Conservation (phyloP, 2,329 filamentous ascomycete genomes). For the Lasiodiplodia sp. region DNA sequence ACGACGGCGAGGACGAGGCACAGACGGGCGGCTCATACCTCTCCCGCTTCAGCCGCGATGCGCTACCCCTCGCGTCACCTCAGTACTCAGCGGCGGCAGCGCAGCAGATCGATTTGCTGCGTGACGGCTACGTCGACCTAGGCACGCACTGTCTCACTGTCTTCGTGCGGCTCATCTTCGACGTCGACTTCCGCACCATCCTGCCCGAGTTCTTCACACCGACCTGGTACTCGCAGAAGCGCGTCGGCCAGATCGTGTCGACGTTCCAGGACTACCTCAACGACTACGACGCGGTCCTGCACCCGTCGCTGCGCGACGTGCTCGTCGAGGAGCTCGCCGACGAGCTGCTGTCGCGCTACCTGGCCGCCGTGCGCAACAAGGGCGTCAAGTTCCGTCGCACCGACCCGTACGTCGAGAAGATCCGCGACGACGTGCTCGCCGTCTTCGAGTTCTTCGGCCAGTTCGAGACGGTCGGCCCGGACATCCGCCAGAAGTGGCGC, state of each 20-base stretch:
- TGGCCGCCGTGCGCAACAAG: conserved; percentile 85
- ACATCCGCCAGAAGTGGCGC: conserved; percentile 91
- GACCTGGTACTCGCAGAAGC: conserved; percentile 84
- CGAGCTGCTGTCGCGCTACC: conserved; percentile 86
- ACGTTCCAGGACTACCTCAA: conserved; percentile 95
- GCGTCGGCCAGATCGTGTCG: conserved; percentile 91
- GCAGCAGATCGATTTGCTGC: conserved; percentile 75
- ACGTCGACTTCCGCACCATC: conserved; percentile 84
- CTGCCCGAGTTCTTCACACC: conserved; percentile 90
- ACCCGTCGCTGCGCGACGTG: conserved; percentile 87
- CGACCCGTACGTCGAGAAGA: conserved; percentile 90
- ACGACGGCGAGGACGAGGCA: conserved; percentile 69
- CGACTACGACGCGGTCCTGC: conserved; percentile 84
- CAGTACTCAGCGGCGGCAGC: conserved; percentile 78
- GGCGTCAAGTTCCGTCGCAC: conserved; percentile 84
- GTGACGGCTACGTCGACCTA: conserved; percentile 93
- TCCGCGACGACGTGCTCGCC: conserved; percentile 89
- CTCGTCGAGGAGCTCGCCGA: conserved; percentile 93
- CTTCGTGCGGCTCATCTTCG: conserved; percentile 87
- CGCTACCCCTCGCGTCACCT: conserved; percentile 80
- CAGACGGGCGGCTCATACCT: conserved; percentile 77
- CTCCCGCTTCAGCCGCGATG: conserved; percentile 82
- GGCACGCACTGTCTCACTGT: conserved; percentile 90
- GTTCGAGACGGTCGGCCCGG: conserved; percentile 68
- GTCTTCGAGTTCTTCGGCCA: conserved; percentile 88